Evolutionary conservation across 1,139 yeast genomes (phyloP).

Genomic region (Saccharomyces uvarum): DNA sequence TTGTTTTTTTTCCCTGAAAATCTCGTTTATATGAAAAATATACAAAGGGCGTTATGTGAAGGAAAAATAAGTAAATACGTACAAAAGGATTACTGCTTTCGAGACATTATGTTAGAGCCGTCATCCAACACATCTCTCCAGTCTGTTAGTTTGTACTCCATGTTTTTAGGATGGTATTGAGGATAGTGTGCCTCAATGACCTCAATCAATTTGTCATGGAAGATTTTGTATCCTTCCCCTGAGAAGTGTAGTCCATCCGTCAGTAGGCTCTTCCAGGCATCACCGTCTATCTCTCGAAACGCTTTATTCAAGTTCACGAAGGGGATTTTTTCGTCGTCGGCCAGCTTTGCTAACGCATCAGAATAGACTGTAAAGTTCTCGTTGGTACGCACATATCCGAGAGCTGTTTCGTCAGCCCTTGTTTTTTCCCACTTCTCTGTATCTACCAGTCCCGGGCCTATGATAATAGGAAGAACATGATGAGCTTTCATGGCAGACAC

Average conservation of each 20-base stretch:
- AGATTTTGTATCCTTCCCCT: constrained; percentile 49
- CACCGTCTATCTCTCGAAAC: constrained; percentile 30
- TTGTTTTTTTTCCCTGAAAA: not conserved
- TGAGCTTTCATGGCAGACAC: constrained; percentile 35
- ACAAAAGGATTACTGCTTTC: not conserved
- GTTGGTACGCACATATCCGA: constrained; percentile 37
- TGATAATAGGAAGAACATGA: constrained; percentile 44
- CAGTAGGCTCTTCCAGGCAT: constrained; percentile 31
- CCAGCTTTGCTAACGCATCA: constrained; percentile 42
- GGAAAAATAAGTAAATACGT: not conserved
- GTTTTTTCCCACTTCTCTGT: constrained; percentile 33
- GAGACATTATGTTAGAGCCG: not conserved
- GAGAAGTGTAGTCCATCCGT: constrained; percentile 66
- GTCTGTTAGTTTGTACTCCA: constrained; percentile 33
- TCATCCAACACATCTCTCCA: constrained; percentile 34
- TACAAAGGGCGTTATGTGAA: not conserved
- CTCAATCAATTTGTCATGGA: constrained; percentile 39
- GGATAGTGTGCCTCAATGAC: constrained; percentile 42
- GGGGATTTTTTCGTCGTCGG: constrained; percentile 40
- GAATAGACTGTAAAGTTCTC: constrained; percentile 42
- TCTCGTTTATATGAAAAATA: not conserved
- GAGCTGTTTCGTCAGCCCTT: constrained; percentile 28
- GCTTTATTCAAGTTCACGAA: constrained; percentile 47
- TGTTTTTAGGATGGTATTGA: constrained; percentile 37
- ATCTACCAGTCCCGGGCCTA: constrained; percentile 62